These are phyloP conservation scores for Aspergillus pseudoviridinutans DNA, from an alignment of 2,329 filamentous ascomycete genomes.

Conservation along the genomic window DNA sequence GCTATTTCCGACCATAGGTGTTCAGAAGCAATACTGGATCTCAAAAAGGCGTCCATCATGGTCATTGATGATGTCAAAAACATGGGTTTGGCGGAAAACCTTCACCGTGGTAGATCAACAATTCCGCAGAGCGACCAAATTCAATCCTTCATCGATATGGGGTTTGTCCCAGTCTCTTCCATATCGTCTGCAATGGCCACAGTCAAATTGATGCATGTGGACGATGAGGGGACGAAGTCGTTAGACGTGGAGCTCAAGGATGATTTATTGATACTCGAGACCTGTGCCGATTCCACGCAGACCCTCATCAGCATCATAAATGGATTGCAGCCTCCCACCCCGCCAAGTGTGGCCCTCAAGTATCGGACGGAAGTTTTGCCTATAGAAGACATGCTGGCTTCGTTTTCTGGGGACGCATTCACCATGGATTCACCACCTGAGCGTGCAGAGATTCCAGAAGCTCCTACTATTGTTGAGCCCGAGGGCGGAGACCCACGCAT, in stretches of 20 bases:
- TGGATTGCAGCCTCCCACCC: conserved; percentile 75
- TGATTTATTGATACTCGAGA: conserved; percentile 84
- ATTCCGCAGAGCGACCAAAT: conserved; percentile 43
- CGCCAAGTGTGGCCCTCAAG: conserved; percentile 76
- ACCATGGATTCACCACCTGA: conserved; percentile 31
- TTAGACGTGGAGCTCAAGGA: conserved; percentile 79
- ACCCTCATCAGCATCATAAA: conserved; percentile 78
- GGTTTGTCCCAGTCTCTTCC: conserved; percentile 82
- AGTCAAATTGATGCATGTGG: conserved; percentile 57
- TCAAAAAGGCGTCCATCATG: conserved; percentile 78
- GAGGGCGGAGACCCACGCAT: conserved; percentile 37
- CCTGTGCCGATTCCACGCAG: conserved; percentile 94
- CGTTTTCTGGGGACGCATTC: conserved; percentile 84
- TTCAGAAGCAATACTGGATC: conserved; percentile 60
- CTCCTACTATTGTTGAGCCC: conserved; percentile 44
- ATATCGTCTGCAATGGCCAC: conserved; percentile 74
- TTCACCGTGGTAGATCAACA: conserved; percentile 22
- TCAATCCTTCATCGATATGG: conserved; percentile 53
- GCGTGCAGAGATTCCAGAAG: conserved; percentile 26
- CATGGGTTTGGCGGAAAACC: conserved; percentile 35
- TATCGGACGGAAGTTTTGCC: conserved; percentile 85
- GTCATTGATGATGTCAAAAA: conserved; percentile 70
- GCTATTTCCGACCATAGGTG: conserved; percentile 62
- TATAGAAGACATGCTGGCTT: conserved; percentile 81
- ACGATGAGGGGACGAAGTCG: conserved; percentile 58